These are phyloP conservation scores for Pleurotus platypus DNA, from an alignment of 768 basidiomycete species.

Conservation along the genomic window DNA sequence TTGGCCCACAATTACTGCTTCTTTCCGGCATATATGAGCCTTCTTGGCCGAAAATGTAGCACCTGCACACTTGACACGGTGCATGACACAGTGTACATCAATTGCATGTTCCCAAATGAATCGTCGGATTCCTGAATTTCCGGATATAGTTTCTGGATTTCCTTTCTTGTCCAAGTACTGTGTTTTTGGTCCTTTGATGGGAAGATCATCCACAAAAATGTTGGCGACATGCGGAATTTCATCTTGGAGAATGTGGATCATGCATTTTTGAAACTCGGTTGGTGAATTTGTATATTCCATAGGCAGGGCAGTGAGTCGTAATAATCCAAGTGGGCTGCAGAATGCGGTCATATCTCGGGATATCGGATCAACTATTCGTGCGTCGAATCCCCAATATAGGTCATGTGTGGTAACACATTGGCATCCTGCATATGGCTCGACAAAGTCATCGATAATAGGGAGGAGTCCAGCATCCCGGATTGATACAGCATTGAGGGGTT, in stretches of 20 bases:
- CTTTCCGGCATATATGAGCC: conserved; percentile 17
- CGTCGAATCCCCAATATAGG: conserved; percentile 30
- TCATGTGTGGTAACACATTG: conserved; percentile 21
- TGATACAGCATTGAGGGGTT: conserved; percentile 29
- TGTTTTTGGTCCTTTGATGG: conserved; percentile 20
- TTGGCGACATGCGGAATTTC: conserved; percentile 24
- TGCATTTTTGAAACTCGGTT: conserved; percentile 16
- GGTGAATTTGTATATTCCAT: conserved; percentile 18
- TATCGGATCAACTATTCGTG: conserved; percentile 15
- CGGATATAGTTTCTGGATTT: conserved; percentile 7
- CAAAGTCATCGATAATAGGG: conserved; percentile 21
- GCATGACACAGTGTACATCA: conserved; percentile 24
- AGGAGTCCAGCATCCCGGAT: conserved; percentile 22
- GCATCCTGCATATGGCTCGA: conserved; percentile 18
- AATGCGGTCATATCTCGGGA: conserved; percentile 31
- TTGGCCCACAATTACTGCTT: conserved; percentile 26
- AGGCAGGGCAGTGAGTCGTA: conserved; percentile 15
- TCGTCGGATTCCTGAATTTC: conserved; percentile 16
- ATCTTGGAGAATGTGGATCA: conserved; percentile 22
- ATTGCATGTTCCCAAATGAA: conserved; percentile 34
- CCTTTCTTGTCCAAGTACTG: conserved; percentile 18
- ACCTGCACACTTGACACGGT: conserved; percentile 21
- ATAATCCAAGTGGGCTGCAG: conserved; percentile 12
- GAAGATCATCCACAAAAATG: conserved; percentile 28
- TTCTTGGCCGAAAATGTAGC: conserved; percentile 27